Conservation (phyloP, 2,329 filamentous ascomycete genomes). For the Aspergillus pseudoglaucus region DNA sequence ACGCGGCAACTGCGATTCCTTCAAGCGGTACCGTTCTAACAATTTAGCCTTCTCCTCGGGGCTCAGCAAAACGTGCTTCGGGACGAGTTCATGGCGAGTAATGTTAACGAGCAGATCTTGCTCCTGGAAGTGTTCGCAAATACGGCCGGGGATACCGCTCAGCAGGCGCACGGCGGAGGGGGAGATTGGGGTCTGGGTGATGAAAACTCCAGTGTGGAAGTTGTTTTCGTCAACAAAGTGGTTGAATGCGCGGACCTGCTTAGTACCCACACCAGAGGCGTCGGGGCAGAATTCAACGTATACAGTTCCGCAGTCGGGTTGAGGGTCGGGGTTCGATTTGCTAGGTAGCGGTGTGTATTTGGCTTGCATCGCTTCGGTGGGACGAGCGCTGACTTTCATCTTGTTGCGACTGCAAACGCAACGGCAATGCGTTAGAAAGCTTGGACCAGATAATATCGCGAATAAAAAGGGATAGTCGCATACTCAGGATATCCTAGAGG, state of each 20-base stretch:
- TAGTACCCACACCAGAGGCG: constrained; percentile 68
- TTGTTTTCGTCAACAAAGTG: constrained; percentile 71
- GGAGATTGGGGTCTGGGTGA: constrained; percentile 75
- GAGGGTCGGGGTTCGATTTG: constrained; percentile 63
- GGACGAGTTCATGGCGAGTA: constrained; percentile 93
- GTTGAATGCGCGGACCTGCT: constrained; percentile 85
- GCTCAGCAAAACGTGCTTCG: constrained; percentile 84
- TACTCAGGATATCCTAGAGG: constrained; percentile 71
- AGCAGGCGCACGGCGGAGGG: constrained; percentile 83
- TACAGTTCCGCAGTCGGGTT: constrained; percentile 74
- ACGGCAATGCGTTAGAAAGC: constrained; percentile 6
- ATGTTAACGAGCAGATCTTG: constrained; percentile 96
- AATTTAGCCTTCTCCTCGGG: constrained; percentile 81
- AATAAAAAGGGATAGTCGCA: constrained; percentile 23
- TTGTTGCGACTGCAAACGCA: constrained; percentile 58
- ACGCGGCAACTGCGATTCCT: constrained; percentile 92
- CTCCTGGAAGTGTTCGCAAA: constrained; percentile 93
- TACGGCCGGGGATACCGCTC: constrained; percentile 66
- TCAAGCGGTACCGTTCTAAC: constrained; percentile 83
- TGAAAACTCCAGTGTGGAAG: constrained; percentile 85
- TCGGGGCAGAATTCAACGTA: constrained; percentile 89
- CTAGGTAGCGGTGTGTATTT: constrained; percentile 71
- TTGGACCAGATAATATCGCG: constrained; percentile 4
- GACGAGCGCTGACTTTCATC: constrained; percentile 83
- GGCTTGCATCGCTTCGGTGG: constrained; percentile 73